phyloP scores from a whole-genome alignment of 495 filamentous ascomycete genomes.

The Cercophora scortea region DNA sequence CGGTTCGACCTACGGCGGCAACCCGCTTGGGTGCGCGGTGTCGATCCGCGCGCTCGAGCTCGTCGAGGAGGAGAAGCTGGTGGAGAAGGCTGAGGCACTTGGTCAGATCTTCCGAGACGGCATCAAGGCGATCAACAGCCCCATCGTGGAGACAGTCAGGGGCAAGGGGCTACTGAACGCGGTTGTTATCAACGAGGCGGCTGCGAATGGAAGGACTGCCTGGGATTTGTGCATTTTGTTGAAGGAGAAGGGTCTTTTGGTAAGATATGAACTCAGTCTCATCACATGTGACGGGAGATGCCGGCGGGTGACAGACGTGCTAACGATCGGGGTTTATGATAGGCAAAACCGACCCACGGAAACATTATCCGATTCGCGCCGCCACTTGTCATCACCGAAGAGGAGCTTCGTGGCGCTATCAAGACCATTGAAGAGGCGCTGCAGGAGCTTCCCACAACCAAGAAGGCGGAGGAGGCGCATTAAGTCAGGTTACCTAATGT shows the following conservation, averaged over 20 bases:
- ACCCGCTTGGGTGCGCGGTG: conserved; percentile 93
- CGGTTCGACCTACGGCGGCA: conserved; percentile 94
- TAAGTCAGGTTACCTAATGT: neutral
- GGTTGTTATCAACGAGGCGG: conserved; percentile 89
- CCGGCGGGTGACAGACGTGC: neutral
- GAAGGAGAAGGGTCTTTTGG: conserved; percentile 91
- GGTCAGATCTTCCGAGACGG: conserved; percentile 81
- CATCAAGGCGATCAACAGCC: conserved; percentile 58
- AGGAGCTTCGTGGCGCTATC: conserved; percentile 72
- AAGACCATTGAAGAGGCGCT: conserved; percentile 70
- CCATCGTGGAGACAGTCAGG: conserved; percentile 74
- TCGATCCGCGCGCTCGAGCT: conserved; percentile 95
- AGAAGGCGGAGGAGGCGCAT: conserved; percentile 20
- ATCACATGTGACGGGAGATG: too few species aligned
- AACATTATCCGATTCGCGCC: conserved; percentile 96
- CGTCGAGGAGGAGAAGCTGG: conserved; percentile 82
- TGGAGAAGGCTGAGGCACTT: conserved; percentile 69
- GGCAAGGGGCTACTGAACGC: conserved; percentile 96
- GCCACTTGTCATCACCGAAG: conserved; percentile 76
- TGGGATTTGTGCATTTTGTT: conserved; percentile 96
- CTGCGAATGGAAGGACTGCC: conserved; percentile 76
- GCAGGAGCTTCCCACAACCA: conserved; percentile 44
- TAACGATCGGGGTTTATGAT: neutral
- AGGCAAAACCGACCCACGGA: conserved; percentile 98
- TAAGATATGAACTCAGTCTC: conserved; percentile 32